Evolutionary conservation across 2,329 filamentous ascomycete genomes (phyloP).

Genomic region (Trematosphaeria pertusa): DNA sequence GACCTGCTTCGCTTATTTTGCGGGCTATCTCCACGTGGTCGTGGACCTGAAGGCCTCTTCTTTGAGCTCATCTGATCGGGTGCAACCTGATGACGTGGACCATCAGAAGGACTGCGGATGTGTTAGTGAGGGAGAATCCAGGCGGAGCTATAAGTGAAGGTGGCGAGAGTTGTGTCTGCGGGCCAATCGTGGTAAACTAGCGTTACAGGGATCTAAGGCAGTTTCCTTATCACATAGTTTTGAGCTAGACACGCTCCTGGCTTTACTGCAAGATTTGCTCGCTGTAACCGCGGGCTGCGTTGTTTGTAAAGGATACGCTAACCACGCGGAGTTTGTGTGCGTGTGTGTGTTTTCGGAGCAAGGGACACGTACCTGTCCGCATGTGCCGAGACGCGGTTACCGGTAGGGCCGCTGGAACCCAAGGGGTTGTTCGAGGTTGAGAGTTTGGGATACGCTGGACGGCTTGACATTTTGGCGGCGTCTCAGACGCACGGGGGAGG

Average conservation of each 20-base stretch:
- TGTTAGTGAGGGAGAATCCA: neutral
- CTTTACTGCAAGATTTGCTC: too few relatives aligned
- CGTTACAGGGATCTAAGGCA: neutral
- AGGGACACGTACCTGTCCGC: too few relatives aligned
- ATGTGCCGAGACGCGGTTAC: too few relatives aligned
- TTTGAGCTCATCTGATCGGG: constrained; percentile 16
- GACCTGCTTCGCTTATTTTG: constrained; percentile 21
- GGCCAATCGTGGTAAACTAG: neutral
- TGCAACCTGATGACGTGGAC: neutral
- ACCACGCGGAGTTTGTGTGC: too few relatives aligned
- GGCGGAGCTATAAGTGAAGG: neutral
- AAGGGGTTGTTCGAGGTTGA: too few relatives aligned
- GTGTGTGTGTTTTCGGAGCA: too few relatives aligned
- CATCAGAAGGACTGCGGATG: neutral
- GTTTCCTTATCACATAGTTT: too few relatives aligned
- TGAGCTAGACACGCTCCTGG: too few relatives aligned
- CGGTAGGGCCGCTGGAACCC: too few relatives aligned
- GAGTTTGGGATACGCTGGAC: too few relatives aligned
- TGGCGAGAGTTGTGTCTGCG: neutral
- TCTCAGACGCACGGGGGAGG: neutral
- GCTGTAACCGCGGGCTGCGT: too few relatives aligned
- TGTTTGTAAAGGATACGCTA: too few relatives aligned
- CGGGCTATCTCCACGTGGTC: constrained; percentile 26
- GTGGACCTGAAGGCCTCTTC: constrained; percentile 22
- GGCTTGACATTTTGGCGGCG: neutral